Percentiles rank a stretch among this genome's conserved stretches.
phyloP scores from a whole-genome alignment of 805 yeast species.

The Kodamaea kakaduensis region DNA sequence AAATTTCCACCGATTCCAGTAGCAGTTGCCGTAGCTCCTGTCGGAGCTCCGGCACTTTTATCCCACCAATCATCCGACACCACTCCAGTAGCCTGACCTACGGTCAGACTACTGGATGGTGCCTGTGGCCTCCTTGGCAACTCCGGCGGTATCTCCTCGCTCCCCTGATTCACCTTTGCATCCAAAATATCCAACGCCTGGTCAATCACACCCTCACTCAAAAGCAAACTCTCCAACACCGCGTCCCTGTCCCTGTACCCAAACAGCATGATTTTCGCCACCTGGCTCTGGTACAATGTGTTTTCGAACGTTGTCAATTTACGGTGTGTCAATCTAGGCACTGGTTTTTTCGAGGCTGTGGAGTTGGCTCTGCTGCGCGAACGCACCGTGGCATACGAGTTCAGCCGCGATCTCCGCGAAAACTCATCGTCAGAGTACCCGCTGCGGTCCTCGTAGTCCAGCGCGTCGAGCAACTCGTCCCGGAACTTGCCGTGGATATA shows the following conservation, averaged over 20 bases:
- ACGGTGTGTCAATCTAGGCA: constrained; percentile 47
- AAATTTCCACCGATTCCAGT: constrained; percentile 4
- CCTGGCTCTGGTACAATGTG: constrained; percentile 47
- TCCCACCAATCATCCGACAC: constrained; percentile 31
- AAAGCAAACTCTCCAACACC: constrained; percentile 58
- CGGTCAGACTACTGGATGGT: too few relatives aligned
- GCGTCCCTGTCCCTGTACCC: constrained; percentile 58
- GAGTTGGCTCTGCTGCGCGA: constrained; percentile 17
- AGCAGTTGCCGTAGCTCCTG: too few relatives aligned
- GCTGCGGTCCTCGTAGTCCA: constrained; percentile 32
- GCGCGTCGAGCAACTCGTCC: constrained; percentile 31
- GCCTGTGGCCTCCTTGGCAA: constrained; percentile 39
- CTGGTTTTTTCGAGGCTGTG: constrained; percentile 11
- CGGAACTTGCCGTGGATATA: constrained; percentile 62
- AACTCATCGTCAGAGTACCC: constrained; percentile 22
- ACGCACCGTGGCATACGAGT: constrained; percentile 8
- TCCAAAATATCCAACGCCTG: constrained; percentile 57
- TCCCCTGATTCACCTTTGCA: constrained; percentile 27
- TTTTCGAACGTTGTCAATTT: constrained; percentile 53
- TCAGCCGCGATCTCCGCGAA: constrained; percentile 10
- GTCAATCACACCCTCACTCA: constrained; percentile 56
- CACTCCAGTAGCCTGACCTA: constrained; percentile 18
- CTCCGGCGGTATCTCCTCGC: constrained; percentile 46
- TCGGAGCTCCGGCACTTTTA: background rate
- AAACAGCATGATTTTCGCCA: constrained; percentile 41